Evolutionary conservation across 2,329 filamentous ascomycete genomes (phyloP).

Genomic region (Pseudopithomyces chartarum): DNA sequence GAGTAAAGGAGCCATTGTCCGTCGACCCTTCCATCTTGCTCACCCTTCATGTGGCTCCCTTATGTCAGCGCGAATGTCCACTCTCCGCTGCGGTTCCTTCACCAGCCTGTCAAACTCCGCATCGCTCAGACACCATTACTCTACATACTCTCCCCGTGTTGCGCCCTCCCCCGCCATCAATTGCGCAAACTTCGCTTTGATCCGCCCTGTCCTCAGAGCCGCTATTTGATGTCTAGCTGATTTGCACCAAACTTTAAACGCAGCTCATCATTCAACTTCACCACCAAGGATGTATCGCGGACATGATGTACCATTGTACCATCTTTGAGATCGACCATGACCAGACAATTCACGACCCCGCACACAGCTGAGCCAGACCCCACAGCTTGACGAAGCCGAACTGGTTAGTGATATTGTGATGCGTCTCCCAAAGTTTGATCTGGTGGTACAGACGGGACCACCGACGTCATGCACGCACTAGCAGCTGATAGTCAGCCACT

Average conservation of each 20-base stretch:
- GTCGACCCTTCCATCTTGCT: too few species aligned
- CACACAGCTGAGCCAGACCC: background rate
- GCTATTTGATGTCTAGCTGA: background rate
- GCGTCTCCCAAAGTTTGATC: background rate
- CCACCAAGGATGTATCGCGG: background rate
- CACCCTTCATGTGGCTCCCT: too few species aligned
- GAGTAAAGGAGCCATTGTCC: too few species aligned
- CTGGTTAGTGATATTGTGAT: background rate
- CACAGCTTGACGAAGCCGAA: background rate
- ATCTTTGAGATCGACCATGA: background rate
- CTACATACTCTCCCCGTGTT: background rate
- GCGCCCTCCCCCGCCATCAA: background rate
- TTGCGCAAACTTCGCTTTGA: background rate
- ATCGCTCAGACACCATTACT: background rate
- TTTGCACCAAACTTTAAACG: background rate
- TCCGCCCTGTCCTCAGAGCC: background rate
- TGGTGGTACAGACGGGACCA: constrained; percentile 1
- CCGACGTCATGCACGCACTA: constrained; percentile 1
- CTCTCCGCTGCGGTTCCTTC: background rate
- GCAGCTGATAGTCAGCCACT: background rate
- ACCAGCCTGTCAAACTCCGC: background rate
- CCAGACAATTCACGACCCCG: background rate
- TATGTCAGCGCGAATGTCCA: background rate
- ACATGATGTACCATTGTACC: background rate
- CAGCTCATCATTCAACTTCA: background rate